These are phyloP conservation scores for Aspergillus sp. DNA, from an alignment of 2,329 filamentous ascomycete species.

Conservation along the genomic window DNA sequence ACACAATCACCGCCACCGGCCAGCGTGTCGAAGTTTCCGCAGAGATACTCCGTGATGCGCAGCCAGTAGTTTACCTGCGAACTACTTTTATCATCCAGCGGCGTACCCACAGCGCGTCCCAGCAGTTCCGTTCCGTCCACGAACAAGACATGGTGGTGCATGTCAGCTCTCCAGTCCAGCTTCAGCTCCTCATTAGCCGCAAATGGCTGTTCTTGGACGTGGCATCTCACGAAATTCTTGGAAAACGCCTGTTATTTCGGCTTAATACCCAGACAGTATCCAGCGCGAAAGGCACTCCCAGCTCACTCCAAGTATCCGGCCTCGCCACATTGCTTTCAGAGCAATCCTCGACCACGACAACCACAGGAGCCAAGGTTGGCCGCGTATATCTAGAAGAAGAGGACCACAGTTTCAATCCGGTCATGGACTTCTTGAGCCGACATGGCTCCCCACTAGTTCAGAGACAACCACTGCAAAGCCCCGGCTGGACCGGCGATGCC, in stretches of 20 bases:
- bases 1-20: background rate
- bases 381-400: background rate
- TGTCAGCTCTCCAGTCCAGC: background rate
- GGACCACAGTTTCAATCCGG: background rate
- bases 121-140: background rate
- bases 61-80: background rate
- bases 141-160: background rate
- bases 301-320: background rate
- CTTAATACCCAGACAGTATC: background rate
- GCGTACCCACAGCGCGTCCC: background rate
- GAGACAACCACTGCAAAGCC: background rate
- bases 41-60: background rate
- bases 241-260: conserved; percentile 2
- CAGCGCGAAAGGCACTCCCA: background rate
- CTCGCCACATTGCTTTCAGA: background rate
- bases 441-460: background rate
- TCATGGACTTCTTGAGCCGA: conserved; percentile 8
- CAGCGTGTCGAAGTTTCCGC: conserved; percentile 1
- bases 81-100: conserved; percentile 4
- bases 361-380: background rate
- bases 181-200: background rate
- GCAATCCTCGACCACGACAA: background rate
- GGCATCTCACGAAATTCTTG: background rate
- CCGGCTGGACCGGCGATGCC: background rate
- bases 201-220: conserved; percentile 7